Evolutionary conservation across 768 basidiomycete species (phyloP), one percentile per base, ranked within the genome.

Genomic region (Sarcomyxa edulis): DNA sequence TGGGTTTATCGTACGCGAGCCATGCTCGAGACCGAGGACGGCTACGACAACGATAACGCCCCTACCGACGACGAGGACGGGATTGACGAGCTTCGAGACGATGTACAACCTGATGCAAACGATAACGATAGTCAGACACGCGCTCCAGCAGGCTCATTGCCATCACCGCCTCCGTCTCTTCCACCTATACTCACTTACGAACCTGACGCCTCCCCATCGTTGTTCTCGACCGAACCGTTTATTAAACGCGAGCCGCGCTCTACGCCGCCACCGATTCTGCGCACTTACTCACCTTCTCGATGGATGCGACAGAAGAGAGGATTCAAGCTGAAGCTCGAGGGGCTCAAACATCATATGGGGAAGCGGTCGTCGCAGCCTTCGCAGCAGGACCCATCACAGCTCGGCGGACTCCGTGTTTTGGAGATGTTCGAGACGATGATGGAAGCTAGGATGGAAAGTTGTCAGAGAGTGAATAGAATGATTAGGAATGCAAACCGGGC

Each of bases 381-480:
- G n/a, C n/a, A n/a, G n/a, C n/a, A n/a, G n/a, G n/a, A n/a, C n/a
- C n/a, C n/a, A n/a, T n/a, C n/a, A n/a, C n/a, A n/a, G n/a, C n/a
- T 18, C 46, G 52, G 39, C 33, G 45, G 31, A 52, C 70, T 77
- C 19, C 72, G 68, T 38, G 69, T 87, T 37, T 61, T 87, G 43
- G 71, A 77, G 48, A 71, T 78, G 66, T 84, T 82, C 51, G 80
- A 80, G 41, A 71, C 75, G 43, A 78, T 87, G 64, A 74, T 85
- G 66, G 79, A 84, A 49, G 68, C 76, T 2, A 71, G 84, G 39
- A 77, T 87, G 72, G 84, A 85, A 57, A 84, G 81, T 51, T 87
- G 84, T 55, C 71, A 80, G 46, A 68, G 81, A 23, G 66, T 83
- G 37, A 74, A 74, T 45, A 70, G 69, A 32, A 64, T 86, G 45